Conservation (phyloP, 1,284 basidiomycete genomes). For the Malassezia nana region DNA sequence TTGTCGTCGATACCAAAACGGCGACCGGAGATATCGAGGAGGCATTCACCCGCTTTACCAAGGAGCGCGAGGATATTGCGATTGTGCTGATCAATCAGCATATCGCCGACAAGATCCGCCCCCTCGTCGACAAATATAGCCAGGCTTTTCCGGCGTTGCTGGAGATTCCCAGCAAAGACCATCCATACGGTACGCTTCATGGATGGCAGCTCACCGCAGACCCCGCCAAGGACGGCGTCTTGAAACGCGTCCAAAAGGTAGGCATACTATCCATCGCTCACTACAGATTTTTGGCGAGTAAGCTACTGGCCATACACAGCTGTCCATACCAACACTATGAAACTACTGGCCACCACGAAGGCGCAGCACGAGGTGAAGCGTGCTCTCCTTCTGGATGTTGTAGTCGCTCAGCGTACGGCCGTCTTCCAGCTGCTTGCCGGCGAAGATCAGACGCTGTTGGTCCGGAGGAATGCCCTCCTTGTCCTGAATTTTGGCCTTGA, state of each 20-base stretch:
- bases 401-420: constrained; percentile 51
- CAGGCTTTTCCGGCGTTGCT: constrained; percentile 92
- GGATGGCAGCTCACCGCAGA: constrained; percentile 55
- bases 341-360: constrained; percentile 33
- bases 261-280: constrained; percentile 4
- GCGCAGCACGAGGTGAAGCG: constrained; percentile 41
- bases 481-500: too few species aligned
- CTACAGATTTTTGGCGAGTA: constrained; percentile 37
- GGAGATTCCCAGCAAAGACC: constrained; percentile 86
- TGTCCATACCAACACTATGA: neutral
- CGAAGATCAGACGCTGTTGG: too few species aligned
- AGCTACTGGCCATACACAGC: neutral
- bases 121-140: constrained; percentile 85
- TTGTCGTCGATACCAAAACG: constrained; percentile 43
- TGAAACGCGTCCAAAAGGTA: constrained; percentile 83
- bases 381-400: constrained; percentile 49
- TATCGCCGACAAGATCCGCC: constrained; percentile 75
- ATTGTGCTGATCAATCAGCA: constrained; percentile 48
- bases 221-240: constrained; percentile 87
- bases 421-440: constrained; percentile 52
- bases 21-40: constrained; percentile 41
- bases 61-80: constrained; percentile 42
- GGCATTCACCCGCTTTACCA: constrained; percentile 34
- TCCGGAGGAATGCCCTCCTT: too few species aligned
- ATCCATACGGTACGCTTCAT: constrained; percentile 49